phyloP scores from a whole-genome alignment of 495 filamentous ascomycete species.

The Rusavskia elegans region DNA sequence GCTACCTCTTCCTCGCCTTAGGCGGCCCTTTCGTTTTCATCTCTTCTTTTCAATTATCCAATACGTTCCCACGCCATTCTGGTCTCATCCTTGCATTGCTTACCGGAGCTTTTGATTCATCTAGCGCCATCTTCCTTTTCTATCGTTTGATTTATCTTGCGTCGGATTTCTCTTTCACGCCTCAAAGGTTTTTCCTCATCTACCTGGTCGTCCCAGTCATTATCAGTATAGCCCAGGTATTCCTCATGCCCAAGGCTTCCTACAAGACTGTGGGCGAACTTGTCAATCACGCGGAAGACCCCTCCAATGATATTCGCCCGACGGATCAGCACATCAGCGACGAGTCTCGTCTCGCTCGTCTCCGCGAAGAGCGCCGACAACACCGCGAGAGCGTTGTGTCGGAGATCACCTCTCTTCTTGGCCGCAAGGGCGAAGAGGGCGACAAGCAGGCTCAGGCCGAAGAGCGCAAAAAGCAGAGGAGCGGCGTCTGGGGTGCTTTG shows the following conservation, averaged over 20 bases:
- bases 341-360: constrained; percentile 30
- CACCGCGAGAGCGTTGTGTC: constrained; percentile 52
- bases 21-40: constrained; percentile 58
- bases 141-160: constrained; percentile 45
- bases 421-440: constrained; percentile 22
- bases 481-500: constrained; percentile 78
- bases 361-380: constrained; percentile 44
- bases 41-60: constrained; percentile 53
- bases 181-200: constrained; percentile 45
- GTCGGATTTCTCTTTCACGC: constrained; percentile 30
- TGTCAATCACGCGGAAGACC: constrained; percentile 48
- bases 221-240: constrained; percentile 37
- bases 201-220: constrained; percentile 44
- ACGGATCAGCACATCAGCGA: constrained; percentile 24
- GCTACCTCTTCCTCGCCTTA: constrained; percentile 48
- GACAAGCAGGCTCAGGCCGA: constrained; percentile 32
- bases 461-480: constrained; percentile 40
- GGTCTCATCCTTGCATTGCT: constrained; percentile 52
- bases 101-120: constrained; percentile 59
- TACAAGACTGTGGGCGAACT: constrained; percentile 46
- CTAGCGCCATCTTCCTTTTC: constrained; percentile 49
- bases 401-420: constrained; percentile 59
- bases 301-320: constrained; percentile 39
- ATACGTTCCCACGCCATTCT: constrained; percentile 50
- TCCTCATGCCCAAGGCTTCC: constrained; percentile 44